A percentile compares a stretch with the other conserved stretches of the same genome.
phyloP scores from a whole-genome alignment of 805 yeast genomes.

The Kuraishia hungarica region DNA sequence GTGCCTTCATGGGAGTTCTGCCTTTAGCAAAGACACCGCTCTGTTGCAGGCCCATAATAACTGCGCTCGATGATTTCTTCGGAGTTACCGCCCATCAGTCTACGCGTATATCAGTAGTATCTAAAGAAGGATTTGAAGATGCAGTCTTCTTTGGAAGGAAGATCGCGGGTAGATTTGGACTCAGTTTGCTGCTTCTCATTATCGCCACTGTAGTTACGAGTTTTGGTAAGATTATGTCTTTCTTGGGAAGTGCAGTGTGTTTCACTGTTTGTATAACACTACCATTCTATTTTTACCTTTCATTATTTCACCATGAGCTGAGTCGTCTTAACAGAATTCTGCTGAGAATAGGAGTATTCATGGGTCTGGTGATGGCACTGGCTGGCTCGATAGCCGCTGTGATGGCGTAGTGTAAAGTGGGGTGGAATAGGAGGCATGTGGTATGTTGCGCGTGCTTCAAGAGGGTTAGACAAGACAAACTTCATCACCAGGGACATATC shows the following conservation, averaged over 20 bases:
- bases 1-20: slow-evolving; percentile 66
- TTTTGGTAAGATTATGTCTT: slow-evolving; percentile 75
- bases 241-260: slow-evolving; percentile 75
- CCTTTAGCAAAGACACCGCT: slow-evolving; percentile 83
- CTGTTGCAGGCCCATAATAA: slow-evolving; percentile 72
- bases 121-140: neutral
- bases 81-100: neutral
- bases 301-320: slow-evolving; percentile 38
- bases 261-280: slow-evolving; percentile 71
- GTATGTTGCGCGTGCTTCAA: neutral
- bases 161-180: slow-evolving; percentile 27
- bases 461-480: neutral
- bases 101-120: neutral
- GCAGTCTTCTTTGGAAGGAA: neutral
- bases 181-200: slow-evolving; percentile 49
- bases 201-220: slow-evolving; percentile 64
- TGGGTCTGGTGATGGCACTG: slow-evolving; percentile 40
- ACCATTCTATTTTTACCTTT: slow-evolving; percentile 66
- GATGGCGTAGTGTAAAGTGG: slow-evolving; percentile 7
- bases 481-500: neutral
- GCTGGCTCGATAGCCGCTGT: slow-evolving; percentile 54
- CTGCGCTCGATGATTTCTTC: slow-evolving; percentile 45
- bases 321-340: slow-evolving; percentile 26
- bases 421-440: too few relatives aligned
- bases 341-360: slow-evolving; percentile 33